phyloP scores from a whole-genome alignment of 2,329 filamentous ascomycete genomes.

The Graphilbum fragrans region DNA sequence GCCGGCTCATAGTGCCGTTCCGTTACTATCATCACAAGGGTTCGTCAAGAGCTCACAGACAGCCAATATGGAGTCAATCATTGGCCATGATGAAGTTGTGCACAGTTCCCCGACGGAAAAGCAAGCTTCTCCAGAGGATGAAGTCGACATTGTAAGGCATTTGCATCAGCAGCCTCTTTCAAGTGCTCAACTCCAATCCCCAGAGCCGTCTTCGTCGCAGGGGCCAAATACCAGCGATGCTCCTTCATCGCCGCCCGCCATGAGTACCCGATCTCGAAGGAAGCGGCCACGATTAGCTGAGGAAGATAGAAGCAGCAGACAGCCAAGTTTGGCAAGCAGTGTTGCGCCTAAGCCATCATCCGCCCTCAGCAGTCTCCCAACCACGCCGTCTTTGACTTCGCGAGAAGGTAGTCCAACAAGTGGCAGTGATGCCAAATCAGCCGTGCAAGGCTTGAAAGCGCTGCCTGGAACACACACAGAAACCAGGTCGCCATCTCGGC shows the following conservation, averaged over 20 bases:
- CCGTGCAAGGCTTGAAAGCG: too few species aligned
- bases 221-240: background rate
- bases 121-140: too few species aligned
- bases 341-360: conserved; percentile 16
- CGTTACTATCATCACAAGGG: too few species aligned
- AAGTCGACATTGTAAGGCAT: too few species aligned
- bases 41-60: background rate
- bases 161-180: too few species aligned
- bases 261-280: too few species aligned
- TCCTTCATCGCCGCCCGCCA: background rate
- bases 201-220: background rate
- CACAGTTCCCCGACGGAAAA: too few species aligned
- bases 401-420: conserved; percentile 6
- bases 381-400: conserved; percentile 19
- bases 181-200: background rate
- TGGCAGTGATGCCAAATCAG: too few species aligned
- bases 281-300: background rate
- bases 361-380: conserved; percentile 25
- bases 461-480: too few species aligned
- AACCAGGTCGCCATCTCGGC: background rate
- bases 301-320: background rate
- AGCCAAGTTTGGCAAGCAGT: background rate
- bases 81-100: too few species aligned
- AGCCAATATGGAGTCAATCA: too few species aligned
- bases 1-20: too few species aligned